These are phyloP conservation scores for Harringtonia aguacate DNA, from an alignment of 2,329 filamentous ascomycete genomes.

Conservation along the genomic window DNA sequence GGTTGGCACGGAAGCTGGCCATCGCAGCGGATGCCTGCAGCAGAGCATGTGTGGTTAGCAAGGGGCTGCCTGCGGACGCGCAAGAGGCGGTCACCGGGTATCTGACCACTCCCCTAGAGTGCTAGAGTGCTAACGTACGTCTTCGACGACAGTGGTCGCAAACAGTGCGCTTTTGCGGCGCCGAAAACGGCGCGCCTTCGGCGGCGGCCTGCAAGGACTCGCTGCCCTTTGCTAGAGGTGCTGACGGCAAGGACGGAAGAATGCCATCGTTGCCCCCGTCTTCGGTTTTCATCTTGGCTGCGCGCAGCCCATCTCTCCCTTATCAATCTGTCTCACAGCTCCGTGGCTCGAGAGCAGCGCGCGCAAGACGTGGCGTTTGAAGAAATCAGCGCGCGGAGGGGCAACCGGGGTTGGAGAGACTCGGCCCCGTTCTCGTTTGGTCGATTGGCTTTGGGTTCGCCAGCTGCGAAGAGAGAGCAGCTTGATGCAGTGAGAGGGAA, in stretches of 20 bases:
- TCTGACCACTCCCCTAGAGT: not conserved
- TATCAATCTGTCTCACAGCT: not conserved
- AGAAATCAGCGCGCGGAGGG: not conserved
- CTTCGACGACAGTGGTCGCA: conserved; percentile 34
- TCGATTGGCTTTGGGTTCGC: too few relatives aligned
- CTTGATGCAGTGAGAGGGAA: not conserved
- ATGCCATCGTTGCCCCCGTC: conserved; percentile 10
- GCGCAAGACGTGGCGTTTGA: not conserved
- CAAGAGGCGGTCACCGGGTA: not conserved
- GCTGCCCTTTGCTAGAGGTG: not conserved
- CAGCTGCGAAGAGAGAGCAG: not conserved
- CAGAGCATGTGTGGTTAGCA: conserved; percentile 2
- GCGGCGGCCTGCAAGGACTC: not conserved
- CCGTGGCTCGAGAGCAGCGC: not conserved
- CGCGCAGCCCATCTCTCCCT: conserved; percentile 9
- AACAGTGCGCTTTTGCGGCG: conserved; percentile 24
- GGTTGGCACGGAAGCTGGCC: conserved; percentile 46
- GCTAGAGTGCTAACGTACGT: conserved; percentile 21
- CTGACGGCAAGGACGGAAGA: conserved; percentile 7
- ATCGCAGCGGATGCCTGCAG: conserved; percentile 34
- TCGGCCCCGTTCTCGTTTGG: not conserved
- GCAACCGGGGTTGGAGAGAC: not conserved
- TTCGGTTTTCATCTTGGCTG: conserved; percentile 13
- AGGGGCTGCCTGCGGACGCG: not conserved
- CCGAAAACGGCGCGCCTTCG: not conserved